Evolutionary conservation across 306 rosid species (phyloP).

Genomic region (Canavalia gladiata): DNA sequence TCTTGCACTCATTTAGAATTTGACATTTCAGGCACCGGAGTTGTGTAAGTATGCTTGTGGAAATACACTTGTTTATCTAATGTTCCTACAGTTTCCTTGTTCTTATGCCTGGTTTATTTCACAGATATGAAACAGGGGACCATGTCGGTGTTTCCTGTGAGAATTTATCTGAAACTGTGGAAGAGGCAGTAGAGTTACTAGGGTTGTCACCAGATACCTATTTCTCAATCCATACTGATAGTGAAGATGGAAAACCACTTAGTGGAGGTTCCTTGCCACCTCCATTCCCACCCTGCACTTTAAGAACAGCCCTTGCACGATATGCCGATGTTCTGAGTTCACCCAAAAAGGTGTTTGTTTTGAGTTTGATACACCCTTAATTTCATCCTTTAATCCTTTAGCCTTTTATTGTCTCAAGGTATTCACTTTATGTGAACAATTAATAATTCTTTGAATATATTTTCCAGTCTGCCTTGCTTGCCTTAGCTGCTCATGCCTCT

Average conservation of each 20-base stretch:
- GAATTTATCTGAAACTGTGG: constrained; percentile 84
- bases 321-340: constrained; percentile 91
- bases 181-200: constrained; percentile 73
- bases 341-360: constrained; percentile 84
- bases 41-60: constrained; percentile 64
- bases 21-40: constrained; percentile 82
- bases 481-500: constrained; percentile 91
- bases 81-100: constrained; percentile 38
- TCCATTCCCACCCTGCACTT: constrained; percentile 82
- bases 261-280: constrained; percentile 84
- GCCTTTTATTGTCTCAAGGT: constrained; percentile 16
- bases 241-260: constrained; percentile 86
- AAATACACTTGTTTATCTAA: background rate
- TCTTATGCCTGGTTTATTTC: constrained; percentile 32
- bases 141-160: constrained; percentile 98
- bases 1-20: constrained; percentile 97
- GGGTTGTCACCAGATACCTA: constrained; percentile 81
- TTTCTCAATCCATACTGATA: constrained; percentile 83
- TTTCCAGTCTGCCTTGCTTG: constrained; percentile 82
- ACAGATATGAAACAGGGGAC: constrained; percentile 98
- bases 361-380: constrained; percentile 34
- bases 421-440: constrained; percentile 27
- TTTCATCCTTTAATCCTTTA: constrained; percentile 3
- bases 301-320: constrained; percentile 74
- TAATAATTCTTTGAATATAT: constrained; percentile 30